Evolutionary conservation across 805 yeast species (phyloP).

Genomic region (Helenozyma rhizophorensis): DNA sequence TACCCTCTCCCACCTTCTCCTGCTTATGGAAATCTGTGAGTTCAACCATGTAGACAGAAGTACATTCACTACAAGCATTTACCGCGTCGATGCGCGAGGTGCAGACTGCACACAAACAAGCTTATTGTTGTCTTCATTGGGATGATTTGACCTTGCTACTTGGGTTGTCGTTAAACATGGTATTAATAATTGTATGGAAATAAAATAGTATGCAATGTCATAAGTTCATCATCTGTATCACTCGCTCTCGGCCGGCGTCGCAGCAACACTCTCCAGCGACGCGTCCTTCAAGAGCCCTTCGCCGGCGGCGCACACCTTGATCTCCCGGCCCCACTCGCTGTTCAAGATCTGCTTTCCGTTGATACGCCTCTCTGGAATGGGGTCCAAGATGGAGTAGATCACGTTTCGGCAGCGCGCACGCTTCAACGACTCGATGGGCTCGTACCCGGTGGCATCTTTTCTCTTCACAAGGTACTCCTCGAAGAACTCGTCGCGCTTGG

Average conservation of each 20-base stretch:
- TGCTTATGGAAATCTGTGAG: slow-evolving; percentile 87
- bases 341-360: slow-evolving; percentile 84
- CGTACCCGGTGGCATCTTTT: slow-evolving; percentile 80
- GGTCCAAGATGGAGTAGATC: slow-evolving; percentile 88
- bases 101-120: no score
- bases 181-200: no score
- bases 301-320: slow-evolving; percentile 72
- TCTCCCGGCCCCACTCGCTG: slow-evolving; percentile 95
- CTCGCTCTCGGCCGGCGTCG: no score
- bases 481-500: slow-evolving; percentile 75
- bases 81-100: no score
- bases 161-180: no score
- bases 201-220: no score
- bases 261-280: no score
- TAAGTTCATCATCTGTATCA: no score
- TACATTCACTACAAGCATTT: no score
- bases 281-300: slow-evolving; percentile 18
- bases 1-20: slow-evolving; percentile 96
- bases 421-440: slow-evolving; percentile 82
- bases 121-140: no score
- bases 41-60: slow-evolving; percentile 77
- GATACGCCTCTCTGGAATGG: slow-evolving; percentile 81
- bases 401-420: slow-evolving; percentile 90
- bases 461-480: slow-evolving; percentile 70
- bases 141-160: no score